These are phyloP conservation scores for Castanea mollissima DNA, from an alignment of 306 rosid genomes.

Conservation along the genomic window DNA sequence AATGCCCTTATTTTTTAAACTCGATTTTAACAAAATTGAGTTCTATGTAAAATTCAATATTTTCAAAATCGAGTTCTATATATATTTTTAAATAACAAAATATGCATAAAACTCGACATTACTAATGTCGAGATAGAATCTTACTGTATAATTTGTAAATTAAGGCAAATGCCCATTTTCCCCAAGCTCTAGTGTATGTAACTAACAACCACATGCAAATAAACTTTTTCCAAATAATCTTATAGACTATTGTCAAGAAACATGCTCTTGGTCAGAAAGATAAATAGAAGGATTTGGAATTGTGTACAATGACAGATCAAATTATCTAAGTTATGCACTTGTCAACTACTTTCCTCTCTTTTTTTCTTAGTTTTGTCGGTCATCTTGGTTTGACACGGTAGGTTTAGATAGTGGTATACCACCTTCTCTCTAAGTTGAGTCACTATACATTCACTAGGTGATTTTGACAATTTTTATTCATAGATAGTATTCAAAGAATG, in stretches of 20 bases:
- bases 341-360: background rate
- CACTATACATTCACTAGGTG: background rate
- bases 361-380: background rate
- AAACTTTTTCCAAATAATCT: too few relatives aligned
- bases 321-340: background rate
- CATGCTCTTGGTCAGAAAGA: background rate
- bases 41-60: too few relatives aligned
- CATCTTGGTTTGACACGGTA: background rate
- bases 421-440: background rate
- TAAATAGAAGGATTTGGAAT: background rate
- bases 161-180: too few relatives aligned
- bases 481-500: background rate
- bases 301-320: background rate
- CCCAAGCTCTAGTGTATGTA: too few relatives aligned
- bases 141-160: too few relatives aligned
- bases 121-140: too few relatives aligned
- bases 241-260: too few relatives aligned
- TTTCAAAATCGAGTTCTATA: too few relatives aligned
- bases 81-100: too few relatives aligned
- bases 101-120: too few relatives aligned
- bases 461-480: background rate
- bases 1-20: rapidly evolving
- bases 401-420: background rate
- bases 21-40: too few relatives aligned
- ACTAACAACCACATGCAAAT: too few relatives aligned